Conservation (phyloP, 176 grass and related monocot species). For the Ensete ventricosum region DNA sequence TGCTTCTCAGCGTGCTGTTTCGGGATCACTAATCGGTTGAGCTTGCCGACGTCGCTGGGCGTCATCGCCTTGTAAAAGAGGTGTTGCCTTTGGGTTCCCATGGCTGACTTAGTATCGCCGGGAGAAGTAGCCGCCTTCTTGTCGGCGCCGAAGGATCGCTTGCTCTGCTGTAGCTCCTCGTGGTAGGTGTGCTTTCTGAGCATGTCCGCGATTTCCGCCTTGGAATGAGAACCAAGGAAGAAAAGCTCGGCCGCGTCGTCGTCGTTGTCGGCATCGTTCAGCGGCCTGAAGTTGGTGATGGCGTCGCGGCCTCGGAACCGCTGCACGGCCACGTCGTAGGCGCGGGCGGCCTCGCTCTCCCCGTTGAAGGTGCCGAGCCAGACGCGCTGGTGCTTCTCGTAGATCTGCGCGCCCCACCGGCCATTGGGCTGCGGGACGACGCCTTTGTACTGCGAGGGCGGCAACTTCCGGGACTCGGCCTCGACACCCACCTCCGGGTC, state of each 20-base stretch:
- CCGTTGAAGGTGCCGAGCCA: conserved; percentile 79
- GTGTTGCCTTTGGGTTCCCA: too few relatives aligned
- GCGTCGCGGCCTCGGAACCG: conserved; percentile 2
- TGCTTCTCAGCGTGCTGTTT: conserved; percentile 1
- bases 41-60: conserved; percentile 6
- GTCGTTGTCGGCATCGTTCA: background rate
- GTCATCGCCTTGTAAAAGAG: background rate
- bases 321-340: background rate
- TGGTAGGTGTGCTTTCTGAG: conserved; percentile 1
- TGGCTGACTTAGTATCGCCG: background rate
- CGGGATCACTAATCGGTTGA: background rate
- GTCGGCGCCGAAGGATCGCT: background rate
- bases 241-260: background rate
- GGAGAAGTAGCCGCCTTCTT: background rate
- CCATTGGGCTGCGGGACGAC: conserved; percentile 95
- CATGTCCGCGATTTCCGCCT: background rate
- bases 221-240: background rate
- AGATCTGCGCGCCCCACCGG: conserved; percentile 97
- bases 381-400: conserved; percentile 88
- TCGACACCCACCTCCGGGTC: too few relatives aligned
- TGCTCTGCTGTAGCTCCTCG: background rate
- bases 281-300: background rate
- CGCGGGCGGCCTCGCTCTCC: background rate
- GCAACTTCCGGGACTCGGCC: conserved; percentile 16
- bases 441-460: conserved; percentile 79